Percentiles rank a stretch among this genome's conserved stretches.
Evolutionary conservation across 1,284 basidiomycete genomes (phyloP).

Genomic region (Cryptococcus depauperatus): DNA sequence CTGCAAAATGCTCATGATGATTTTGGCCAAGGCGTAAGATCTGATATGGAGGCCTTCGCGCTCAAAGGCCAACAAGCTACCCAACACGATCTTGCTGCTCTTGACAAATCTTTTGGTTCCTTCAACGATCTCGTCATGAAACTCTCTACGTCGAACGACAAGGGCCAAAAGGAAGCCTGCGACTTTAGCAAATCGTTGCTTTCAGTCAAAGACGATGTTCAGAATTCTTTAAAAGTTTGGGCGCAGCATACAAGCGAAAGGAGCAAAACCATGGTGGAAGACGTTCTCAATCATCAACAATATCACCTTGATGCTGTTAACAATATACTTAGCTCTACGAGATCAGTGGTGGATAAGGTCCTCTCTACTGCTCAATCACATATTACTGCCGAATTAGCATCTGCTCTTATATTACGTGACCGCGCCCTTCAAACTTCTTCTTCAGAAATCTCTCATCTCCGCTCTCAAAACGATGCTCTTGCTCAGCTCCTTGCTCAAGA

Average conservation of each 20-base stretch:
- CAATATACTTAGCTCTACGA: conserved; percentile 36
- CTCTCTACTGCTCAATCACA: conserved; percentile 55
- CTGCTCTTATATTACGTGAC: conserved; percentile 51
- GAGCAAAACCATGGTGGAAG: conserved; percentile 31
- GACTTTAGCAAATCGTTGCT: conserved; percentile 33
- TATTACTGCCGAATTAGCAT: conserved; percentile 53
- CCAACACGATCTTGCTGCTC: conserved; percentile 18
- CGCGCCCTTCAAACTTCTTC: conserved; percentile 52
- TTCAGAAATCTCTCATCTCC: conserved; percentile 59
- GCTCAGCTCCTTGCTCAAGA: conserved; percentile 59
- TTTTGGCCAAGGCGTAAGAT: conserved; percentile 49
- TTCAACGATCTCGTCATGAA: conserved; percentile 57
- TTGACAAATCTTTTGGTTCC: conserved; percentile 49
- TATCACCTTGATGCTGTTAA: conserved; percentile 38
- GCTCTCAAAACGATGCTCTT: conserved; percentile 64
- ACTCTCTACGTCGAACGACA: conserved; percentile 54
- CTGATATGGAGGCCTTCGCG: conserved; percentile 54
- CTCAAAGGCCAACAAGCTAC: conserved; percentile 50
- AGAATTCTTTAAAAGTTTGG: conserved; percentile 37
- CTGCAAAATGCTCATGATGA: conserved; percentile 47
- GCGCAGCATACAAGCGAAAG: conserved; percentile 24
- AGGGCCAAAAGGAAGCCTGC: conserved; percentile 51
- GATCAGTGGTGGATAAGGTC: conserved; percentile 54
- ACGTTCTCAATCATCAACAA: conserved; percentile 37
- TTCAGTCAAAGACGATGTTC: conserved; percentile 29